phyloP scores from a whole-genome alignment of 176 grass and related monocot species.

The Oropetium thomaeum region DNA sequence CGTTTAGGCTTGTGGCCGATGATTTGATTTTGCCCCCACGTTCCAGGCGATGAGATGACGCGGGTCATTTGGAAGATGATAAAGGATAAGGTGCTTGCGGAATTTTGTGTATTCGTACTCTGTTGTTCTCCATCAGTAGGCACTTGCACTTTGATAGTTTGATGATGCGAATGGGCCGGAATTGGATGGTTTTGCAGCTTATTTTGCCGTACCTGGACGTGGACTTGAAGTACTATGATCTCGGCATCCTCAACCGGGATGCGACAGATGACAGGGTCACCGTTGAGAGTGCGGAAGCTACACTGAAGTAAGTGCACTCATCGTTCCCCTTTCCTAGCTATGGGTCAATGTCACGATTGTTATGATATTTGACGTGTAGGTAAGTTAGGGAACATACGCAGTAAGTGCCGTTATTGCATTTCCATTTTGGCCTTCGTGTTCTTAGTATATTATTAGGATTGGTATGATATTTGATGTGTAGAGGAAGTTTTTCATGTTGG shows the following conservation, averaged over 20 bases:
- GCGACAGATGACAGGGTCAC: slow-evolving; percentile 86
- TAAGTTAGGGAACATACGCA: neutral
- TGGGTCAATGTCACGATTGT: neutral
- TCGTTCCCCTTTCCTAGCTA: neutral
- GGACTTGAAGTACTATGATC: slow-evolving; percentile 93
- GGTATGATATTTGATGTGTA: neutral
- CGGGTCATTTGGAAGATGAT: slow-evolving; percentile 91
- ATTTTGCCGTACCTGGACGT: slow-evolving; percentile 85
- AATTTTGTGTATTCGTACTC: neutral
- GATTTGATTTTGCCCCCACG: neutral
- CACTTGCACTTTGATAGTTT: neutral
- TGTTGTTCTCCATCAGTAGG: neutral
- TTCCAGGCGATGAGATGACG: slow-evolving; percentile 97
- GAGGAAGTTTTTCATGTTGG: no score
- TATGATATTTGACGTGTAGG: neutral
- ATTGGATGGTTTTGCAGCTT: slow-evolving; percentile 50
- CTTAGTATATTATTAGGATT: neutral
- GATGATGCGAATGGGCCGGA: neutral
- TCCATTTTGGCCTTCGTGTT: neutral
- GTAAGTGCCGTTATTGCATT: neutral
- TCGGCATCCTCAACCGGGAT: slow-evolving; percentile 84
- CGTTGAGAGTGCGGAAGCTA: slow-evolving; percentile 82
- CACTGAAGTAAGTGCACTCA: slow-evolving; percentile 63
- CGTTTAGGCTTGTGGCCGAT: neutral
- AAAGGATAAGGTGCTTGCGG: slow-evolving; percentile 75